Evolutionary conservation across 2,329 filamentous ascomycete species (phyloP), one percentile per base, ranked within the genome.

Genomic region (Arthrobotrys megalospora): DNA sequence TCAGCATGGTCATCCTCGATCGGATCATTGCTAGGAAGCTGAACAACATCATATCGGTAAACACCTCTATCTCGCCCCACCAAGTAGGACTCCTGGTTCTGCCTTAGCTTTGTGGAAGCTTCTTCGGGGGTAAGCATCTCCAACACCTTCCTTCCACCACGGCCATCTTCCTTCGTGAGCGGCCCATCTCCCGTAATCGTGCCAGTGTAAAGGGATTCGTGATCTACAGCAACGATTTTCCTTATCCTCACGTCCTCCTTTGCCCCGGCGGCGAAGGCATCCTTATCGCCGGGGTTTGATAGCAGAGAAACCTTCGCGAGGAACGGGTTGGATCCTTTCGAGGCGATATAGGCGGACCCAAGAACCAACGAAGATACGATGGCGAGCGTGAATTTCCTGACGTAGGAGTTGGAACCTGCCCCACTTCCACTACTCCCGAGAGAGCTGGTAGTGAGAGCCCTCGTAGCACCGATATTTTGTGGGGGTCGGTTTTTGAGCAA

Each of bases 1-100:
- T 99, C 96, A 65, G 94, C 93, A 83, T 99, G 96, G 83, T 99
- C 96, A 83, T 99, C 96, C 86, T 99, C 96, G 76, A 99, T 99
- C 0, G 96, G 96, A 82, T 97, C 93, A 84, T 99, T 99, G 86
- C 93, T 97, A 8, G 95, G 93, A 78, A 98, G 89, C 85, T 99
- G 96, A 24, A 96, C 94, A 7, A 97, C 87, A 85, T 99, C 96
- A 83, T 99, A 99, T 81, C 96, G 90, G 80, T 97, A 91, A 45
- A 99, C 95, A 43, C 96, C 96, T 83, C 93, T 89, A 12, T 96
- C 96, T 65, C 96, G 88, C 76, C 93, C 93, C 47, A 99, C 93
- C 8, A 94, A 87, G 85, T 94, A 98, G 34, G 94, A 97, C 86
- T 97, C 91, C 85, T 99, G 94, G 83, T 93, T 93, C 83, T 92